Evolutionary conservation across 352 stramenopile species (phyloP).

Genomic region (Phytophthora brassicae): DNA sequence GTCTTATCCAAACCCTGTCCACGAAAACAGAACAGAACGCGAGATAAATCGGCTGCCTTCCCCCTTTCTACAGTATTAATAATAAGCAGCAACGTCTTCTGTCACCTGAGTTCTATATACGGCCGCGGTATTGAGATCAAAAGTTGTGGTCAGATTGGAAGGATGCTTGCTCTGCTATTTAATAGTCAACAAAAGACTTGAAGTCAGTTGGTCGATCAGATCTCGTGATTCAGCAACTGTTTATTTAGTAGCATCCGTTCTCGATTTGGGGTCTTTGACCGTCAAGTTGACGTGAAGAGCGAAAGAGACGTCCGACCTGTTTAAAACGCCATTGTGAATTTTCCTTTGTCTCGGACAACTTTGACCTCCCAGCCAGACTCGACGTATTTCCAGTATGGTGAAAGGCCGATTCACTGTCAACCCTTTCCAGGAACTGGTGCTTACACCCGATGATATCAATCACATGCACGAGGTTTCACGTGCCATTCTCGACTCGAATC

Average conservation of each 20-base stretch:
- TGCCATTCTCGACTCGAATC: constrained; percentile 31
- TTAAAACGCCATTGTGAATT: constrained; percentile 12
- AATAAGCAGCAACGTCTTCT: constrained; percentile 1
- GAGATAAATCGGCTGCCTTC: neutral
- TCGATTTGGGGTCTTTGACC: too few relatives aligned
- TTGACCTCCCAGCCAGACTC: neutral
- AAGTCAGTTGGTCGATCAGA: neutral
- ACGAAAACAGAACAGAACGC: neutral
- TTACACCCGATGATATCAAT: constrained; percentile 22
- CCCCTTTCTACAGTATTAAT: neutral
- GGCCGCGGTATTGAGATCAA: too few relatives aligned
- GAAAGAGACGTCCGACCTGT: constrained; percentile 1
- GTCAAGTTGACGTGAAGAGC: neutral
- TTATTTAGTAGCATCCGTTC: too few relatives aligned
- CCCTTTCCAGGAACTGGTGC: constrained; percentile 32
- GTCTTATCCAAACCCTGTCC: constrained; percentile 14
- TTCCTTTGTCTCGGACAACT: constrained; percentile 20
- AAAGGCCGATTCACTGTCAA: constrained; percentile 42
- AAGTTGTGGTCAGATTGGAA: too few relatives aligned
- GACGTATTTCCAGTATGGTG: constrained; percentile 13
- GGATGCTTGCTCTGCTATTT: constrained; percentile 23
- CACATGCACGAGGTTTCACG: constrained; percentile 34
- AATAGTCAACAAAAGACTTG: constrained; percentile 11
- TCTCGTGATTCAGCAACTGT: constrained; percentile 15
- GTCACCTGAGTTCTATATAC: constrained; percentile 24